These are phyloP conservation scores for Penstemon barbatus DNA, from an alignment of 257 asterid species.

Conservation along the genomic window DNA sequence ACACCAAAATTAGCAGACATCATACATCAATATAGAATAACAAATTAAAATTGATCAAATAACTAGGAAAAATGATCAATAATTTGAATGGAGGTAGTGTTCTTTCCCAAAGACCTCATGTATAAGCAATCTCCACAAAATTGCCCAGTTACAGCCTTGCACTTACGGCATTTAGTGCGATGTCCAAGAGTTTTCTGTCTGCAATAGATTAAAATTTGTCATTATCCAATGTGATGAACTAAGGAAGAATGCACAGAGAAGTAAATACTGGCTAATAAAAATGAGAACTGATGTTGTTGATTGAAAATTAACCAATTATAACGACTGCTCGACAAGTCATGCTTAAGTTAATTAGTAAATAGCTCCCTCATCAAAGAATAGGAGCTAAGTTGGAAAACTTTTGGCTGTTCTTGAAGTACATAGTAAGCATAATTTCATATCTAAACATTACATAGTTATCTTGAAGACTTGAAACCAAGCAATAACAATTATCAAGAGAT, in stretches of 20 bases:
- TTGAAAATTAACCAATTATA: neutral
- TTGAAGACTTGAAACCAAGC: neutral
- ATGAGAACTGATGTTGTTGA: neutral
- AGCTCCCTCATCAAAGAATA: neutral
- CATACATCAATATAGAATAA: too few relatives aligned
- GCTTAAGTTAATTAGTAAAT: neutral
- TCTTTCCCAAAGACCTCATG: constrained; percentile 48
- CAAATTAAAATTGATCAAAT: too few relatives aligned
- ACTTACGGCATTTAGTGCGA: constrained; percentile 59
- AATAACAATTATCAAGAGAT: too few relatives aligned
- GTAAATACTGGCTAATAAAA: neutral
- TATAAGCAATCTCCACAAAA: constrained; percentile 80
- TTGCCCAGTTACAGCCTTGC: constrained; percentile 51
- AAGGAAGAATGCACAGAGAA: neutral
- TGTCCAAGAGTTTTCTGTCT: constrained; percentile 67
- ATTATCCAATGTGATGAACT: neutral
- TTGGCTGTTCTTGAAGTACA: neutral
- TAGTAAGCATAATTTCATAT: neutral
- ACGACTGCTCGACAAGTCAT: neutral
- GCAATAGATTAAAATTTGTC: constrained; percentile 8
- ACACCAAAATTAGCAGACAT: neutral
- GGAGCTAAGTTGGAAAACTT: neutral
- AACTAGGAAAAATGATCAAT: neutral
- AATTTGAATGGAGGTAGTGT: constrained; percentile 1
- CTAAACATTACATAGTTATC: neutral